A percentile compares a stretch with the other conserved stretches of the same genome.
These are phyloP conservation scores for Trichocladium antarcticum DNA, from an alignment of 495 filamentous ascomycete genomes.

Conservation along the genomic window DNA sequence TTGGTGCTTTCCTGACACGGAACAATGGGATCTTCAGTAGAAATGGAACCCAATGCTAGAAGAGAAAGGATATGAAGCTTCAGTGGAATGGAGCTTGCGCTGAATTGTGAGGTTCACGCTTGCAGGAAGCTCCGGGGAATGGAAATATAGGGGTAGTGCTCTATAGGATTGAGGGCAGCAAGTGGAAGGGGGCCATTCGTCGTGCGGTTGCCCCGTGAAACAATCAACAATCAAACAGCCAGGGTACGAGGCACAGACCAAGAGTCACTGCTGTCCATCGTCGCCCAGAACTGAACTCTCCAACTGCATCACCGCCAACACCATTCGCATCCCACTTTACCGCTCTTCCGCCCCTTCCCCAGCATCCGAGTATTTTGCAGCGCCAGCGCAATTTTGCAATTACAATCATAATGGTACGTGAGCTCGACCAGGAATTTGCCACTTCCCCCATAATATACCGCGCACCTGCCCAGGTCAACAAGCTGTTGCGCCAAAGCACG, in stretches of 20 bases:
- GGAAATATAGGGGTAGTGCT: too few relatives aligned
- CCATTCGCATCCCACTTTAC: slow-evolving; percentile 1
- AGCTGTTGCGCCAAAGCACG: slow-evolving; percentile 7
- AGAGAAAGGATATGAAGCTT: too few relatives aligned
- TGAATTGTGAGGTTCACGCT: too few relatives aligned
- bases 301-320: not conserved
- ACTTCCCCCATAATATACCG: slow-evolving; percentile 3
- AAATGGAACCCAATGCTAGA: too few relatives aligned
- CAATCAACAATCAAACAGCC: slow-evolving; percentile 4
- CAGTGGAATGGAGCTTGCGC: too few relatives aligned
- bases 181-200: not conserved
- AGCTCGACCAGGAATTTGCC: not conserved
- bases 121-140: not conserved
- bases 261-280: not conserved
- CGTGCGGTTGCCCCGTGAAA: slow-evolving; percentile 10
- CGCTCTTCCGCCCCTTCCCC: not conserved
- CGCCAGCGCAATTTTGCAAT: not conserved
- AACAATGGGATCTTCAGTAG: too few relatives aligned
- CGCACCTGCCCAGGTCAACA: slow-evolving; percentile 23
- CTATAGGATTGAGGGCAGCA: not conserved
- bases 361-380: not conserved
- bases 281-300: not conserved
- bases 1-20: too few relatives aligned
- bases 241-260: not conserved
- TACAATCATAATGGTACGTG: slow-evolving; percentile 15